Evolutionary conservation across 768 basidiomycete genomes (phyloP).

Genomic region (Pluteus cervinus): DNA sequence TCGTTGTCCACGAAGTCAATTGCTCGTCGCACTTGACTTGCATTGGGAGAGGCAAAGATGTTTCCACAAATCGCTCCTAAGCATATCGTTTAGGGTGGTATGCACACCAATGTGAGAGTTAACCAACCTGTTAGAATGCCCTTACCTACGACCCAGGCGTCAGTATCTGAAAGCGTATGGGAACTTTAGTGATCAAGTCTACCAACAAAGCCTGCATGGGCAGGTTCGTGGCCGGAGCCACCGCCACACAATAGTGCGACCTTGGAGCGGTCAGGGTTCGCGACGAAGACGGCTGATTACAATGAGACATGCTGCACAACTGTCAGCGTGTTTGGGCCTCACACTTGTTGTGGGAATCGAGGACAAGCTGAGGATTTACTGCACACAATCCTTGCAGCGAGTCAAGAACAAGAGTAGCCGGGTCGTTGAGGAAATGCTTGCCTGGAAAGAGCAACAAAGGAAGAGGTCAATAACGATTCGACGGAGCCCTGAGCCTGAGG

Average conservation of each 20-base stretch:
- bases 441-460: constrained; percentile 22
- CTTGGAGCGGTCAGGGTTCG: constrained; percentile 50
- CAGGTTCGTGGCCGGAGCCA: constrained; percentile 87
- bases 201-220: constrained; percentile 90
- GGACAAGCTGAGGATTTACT: constrained; percentile 62
- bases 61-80: constrained; percentile 78
- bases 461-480: background rate
- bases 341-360: constrained; percentile 75
- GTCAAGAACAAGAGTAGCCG: constrained; percentile 68
- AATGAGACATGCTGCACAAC: too few species aligned
- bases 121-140: constrained; percentile 70
- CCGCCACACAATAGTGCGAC: constrained; percentile 82
- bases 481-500: background rate
- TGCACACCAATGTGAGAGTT: background rate
- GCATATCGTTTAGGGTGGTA: too few species aligned
- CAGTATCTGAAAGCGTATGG: too few species aligned
- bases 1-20: constrained; percentile 73
- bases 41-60: constrained; percentile 87
- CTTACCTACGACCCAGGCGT: constrained; percentile 38
- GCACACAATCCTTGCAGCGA: constrained; percentile 69
- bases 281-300: constrained; percentile 56
- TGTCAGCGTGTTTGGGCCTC: constrained; percentile 9
- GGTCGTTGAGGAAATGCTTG: constrained; percentile 78
- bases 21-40: constrained; percentile 75
- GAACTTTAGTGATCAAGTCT: constrained; percentile 16